A percentile compares a stretch with the other conserved stretches of the same genome.
Conservation (phyloP, 352 stramenopile species). For the Globisporangium barbulae region DNA sequence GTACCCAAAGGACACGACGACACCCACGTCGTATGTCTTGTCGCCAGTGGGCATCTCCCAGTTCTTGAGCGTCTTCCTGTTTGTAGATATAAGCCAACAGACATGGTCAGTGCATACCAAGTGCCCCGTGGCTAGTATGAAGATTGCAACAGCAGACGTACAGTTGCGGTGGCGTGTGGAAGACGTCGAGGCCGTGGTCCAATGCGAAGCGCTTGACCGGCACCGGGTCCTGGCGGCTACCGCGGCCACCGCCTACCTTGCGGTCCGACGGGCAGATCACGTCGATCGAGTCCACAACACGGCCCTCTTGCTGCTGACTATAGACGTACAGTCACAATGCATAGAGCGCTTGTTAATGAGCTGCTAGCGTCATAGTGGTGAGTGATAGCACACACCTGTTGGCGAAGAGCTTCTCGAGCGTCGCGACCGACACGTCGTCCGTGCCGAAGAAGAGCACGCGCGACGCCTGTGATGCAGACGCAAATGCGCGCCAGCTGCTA, state of each 20-base stretch:
- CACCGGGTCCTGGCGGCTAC: conserved; percentile 59
- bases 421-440: conserved; percentile 80
- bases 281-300: conserved; percentile 52
- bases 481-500: conserved; percentile 9
- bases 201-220: conserved; percentile 75
- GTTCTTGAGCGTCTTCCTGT: conserved; percentile 73
- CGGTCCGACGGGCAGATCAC: conserved; percentile 82
- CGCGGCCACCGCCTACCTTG: conserved; percentile 48
- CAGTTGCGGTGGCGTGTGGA: conserved; percentile 65
- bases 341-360: not conserved
- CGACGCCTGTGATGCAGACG: conserved; percentile 17
- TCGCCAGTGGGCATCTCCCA: conserved; percentile 53
- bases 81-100: not conserved
- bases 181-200: conserved; percentile 50
- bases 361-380: conserved; percentile 5
- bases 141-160: conserved; percentile 16
- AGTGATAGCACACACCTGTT: conserved; percentile 41
- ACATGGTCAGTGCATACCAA: not conserved
- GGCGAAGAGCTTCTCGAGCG: conserved; percentile 58
- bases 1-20: conserved; percentile 90
- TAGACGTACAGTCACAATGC: not conserved
- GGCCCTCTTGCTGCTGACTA: conserved; percentile 26
- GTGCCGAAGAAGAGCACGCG: conserved; percentile 86
- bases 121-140: not conserved
- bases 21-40: conserved; percentile 64